A percentile compares a stretch with the other conserved stretches of the same genome.
phyloP scores from a whole-genome alignment of 768 basidiomycete species.

The Leccinum boreale region DNA sequence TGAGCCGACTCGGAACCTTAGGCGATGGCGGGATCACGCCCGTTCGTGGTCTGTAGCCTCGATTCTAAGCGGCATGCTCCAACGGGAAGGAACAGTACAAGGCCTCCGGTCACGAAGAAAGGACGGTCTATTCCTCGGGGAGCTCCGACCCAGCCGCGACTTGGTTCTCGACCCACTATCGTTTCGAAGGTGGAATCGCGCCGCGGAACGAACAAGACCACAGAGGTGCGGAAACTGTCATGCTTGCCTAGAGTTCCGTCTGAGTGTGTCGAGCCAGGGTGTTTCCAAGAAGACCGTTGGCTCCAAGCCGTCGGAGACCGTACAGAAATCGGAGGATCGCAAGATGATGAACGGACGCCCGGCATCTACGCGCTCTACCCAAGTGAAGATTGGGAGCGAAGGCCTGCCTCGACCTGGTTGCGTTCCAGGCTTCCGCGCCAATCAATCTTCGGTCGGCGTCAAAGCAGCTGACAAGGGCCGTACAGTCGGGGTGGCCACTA shows the following conservation, averaged over 20 bases:
- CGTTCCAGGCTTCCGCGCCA: not conserved
- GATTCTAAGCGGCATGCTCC: not conserved
- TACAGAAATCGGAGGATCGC: too few relatives aligned
- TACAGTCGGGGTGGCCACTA: too few relatives aligned
- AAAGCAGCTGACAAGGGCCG: not conserved
- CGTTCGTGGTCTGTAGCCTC: constrained; percentile 8
- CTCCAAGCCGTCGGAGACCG: too few relatives aligned
- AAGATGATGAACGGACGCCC: not conserved
- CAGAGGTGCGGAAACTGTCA: not conserved
- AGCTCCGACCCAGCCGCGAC: not conserved
- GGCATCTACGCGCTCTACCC: not conserved
- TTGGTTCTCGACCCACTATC: not conserved
- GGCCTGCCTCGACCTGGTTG: not conserved
- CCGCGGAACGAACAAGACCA: not conserved
- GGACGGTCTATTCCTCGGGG: not conserved
- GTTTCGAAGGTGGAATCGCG: not conserved
- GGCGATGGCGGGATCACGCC: not conserved
- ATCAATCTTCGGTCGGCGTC: not conserved
- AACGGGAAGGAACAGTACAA: not conserved
- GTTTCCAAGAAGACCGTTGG: too few relatives aligned
- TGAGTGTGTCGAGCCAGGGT: too few relatives aligned
- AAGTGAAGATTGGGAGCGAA: not conserved
- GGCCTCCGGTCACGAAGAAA: not conserved
- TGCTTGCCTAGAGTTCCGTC: not conserved
- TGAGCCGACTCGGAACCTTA: not conserved